Evolutionary conservation across 768 basidiomycete species (phyloP).

Genomic region (Xerocomus potaroensis): DNA sequence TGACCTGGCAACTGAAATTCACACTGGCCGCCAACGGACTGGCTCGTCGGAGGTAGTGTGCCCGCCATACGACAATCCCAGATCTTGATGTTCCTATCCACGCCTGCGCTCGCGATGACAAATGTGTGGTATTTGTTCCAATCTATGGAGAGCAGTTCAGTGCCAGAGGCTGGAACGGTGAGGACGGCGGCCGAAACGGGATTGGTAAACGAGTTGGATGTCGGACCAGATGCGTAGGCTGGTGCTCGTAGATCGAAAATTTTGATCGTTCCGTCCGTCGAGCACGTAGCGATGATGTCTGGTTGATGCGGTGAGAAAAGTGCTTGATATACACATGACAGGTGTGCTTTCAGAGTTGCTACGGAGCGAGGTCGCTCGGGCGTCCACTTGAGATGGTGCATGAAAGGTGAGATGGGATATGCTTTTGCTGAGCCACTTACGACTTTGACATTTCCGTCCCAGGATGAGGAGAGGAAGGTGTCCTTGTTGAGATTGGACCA

Average conservation of each 20-base stretch:
- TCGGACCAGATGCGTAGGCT: conserved; percentile 49
- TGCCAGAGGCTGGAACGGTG: conserved; percentile 72
- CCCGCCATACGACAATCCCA: conserved; percentile 91
- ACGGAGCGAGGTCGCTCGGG: conserved; percentile 79
- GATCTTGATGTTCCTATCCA: conserved; percentile 70
- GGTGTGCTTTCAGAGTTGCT: conserved; percentile 77
- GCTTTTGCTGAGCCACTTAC: conserved; percentile 43
- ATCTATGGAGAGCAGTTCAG: conserved; percentile 77
- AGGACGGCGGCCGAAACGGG: conserved; percentile 68
- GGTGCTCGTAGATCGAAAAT: conserved; percentile 76
- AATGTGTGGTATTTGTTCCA: conserved; percentile 92
- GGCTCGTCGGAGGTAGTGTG: conserved; percentile 40
- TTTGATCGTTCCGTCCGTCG: conserved; percentile 80
- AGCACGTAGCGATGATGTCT: conserved; percentile 75
- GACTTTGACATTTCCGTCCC: conserved; percentile 89
- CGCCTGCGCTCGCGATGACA: conserved; percentile 71
- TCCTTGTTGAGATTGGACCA: conserved; percentile 95
- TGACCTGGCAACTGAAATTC: conserved; percentile 74
- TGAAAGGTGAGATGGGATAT: not conserved
- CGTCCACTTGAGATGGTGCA: conserved; percentile 59
- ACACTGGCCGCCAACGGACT: conserved; percentile 66
- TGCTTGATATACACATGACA: conserved; percentile 83
- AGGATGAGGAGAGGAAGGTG: conserved; percentile 79
- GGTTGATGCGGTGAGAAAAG: conserved; percentile 92
- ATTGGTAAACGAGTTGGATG: conserved; percentile 54